phyloP scores from a whole-genome alignment of 176 grass and related monocot species.

The Bonia amplexicaulis region DNA sequence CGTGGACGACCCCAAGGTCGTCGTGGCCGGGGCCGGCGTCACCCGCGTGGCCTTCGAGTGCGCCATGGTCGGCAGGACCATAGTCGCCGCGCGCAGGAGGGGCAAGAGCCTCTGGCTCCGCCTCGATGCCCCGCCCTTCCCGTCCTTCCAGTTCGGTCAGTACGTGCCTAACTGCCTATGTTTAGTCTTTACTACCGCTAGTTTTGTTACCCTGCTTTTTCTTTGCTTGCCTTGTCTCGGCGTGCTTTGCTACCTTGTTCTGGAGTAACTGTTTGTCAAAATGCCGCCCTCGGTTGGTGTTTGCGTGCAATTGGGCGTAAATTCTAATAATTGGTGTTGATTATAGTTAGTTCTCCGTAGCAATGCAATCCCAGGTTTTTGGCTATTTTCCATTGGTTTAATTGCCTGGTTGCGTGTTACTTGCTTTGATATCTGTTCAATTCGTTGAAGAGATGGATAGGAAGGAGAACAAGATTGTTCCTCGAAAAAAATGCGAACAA shows the following conservation, averaged over 20 bases:
- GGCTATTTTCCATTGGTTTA: background rate
- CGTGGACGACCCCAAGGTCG: conserved; percentile 64
- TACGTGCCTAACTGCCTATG: background rate
- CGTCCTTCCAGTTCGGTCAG: conserved; percentile 93
- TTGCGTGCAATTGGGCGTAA: too few relatives aligned
- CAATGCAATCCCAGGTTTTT: background rate
- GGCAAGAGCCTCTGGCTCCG: conserved; percentile 91
- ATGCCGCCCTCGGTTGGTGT: too few relatives aligned
- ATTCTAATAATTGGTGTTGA: background rate
- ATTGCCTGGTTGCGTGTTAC: background rate
- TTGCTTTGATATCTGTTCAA: too few relatives aligned
- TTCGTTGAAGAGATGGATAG: background rate
- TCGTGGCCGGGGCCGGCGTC: conserved; percentile 24
- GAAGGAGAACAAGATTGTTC: background rate
- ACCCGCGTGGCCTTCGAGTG: conserved; percentile 45
- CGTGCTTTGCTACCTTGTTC: background rate
- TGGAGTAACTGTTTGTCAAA: too few relatives aligned
- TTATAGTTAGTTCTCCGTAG: background rate
- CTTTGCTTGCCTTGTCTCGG: background rate
- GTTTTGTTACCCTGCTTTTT: background rate
- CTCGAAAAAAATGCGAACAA: background rate
- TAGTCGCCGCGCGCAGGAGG: conserved; percentile 59
- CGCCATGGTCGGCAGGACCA: conserved; percentile 57
- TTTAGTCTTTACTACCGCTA: too few relatives aligned
- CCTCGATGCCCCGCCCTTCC: conserved; percentile 80